Evolutionary conservation across 2,329 filamentous ascomycete species (phyloP).

Genomic region (Lasiodiplodia citricola): DNA sequence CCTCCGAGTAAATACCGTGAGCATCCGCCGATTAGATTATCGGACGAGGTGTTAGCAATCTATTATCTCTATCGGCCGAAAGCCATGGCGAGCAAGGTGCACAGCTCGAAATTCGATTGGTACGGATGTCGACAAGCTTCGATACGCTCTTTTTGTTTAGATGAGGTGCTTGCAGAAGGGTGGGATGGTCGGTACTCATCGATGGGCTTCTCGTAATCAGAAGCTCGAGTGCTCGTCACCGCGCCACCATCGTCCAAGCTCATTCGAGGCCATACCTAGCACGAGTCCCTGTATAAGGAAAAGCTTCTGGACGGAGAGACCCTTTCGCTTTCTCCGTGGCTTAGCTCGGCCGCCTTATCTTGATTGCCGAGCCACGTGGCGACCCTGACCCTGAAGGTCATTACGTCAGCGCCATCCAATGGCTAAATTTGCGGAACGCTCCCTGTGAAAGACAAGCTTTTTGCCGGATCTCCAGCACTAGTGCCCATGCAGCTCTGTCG

Average conservation of each 20-base stretch:
- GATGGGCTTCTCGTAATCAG: no score
- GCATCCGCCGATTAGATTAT: not conserved
- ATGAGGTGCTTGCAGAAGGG: not conserved
- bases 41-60: not conserved
- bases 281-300: not conserved
- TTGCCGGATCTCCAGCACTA: not conserved
- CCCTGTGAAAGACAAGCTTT: not conserved
- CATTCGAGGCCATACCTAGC: no score
- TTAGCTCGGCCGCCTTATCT: not conserved
- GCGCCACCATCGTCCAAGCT: no score
- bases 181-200: no score
- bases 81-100: not conserved
- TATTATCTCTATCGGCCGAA: not conserved
- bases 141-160: not conserved
- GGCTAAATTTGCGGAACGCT: not conserved
- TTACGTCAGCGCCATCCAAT: not conserved
- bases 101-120: not conserved
- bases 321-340: not conserved
- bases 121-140: not conserved
- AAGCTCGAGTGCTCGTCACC: no score
- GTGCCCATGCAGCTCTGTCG: not conserved
- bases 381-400: not conserved
- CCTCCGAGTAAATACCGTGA: not conserved
- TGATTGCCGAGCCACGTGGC: not conserved
- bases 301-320: not conserved